Percentiles rank a stretch among this genome's conserved stretches.
Evolutionary conservation across 345 rosid genomes (phyloP).

Genomic region (Hevea brasiliensis): DNA sequence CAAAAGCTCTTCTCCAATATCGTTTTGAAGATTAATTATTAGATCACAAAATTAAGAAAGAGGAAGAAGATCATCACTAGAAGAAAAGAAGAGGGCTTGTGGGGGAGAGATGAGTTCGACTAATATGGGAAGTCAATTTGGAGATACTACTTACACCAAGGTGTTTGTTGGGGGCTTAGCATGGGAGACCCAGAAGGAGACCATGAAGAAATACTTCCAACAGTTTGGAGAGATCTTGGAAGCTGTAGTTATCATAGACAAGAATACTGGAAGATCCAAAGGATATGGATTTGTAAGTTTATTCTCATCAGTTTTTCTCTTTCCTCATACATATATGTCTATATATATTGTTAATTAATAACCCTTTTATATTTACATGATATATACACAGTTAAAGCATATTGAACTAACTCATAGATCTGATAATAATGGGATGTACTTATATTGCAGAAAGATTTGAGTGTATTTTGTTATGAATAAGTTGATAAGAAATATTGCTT

Average conservation of each 20-base stretch:
- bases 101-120: neutral
- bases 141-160: conserved; percentile 2
- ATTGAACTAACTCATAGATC: neutral
- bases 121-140: neutral
- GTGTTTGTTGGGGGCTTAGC: conserved; percentile 26
- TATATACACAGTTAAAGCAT: no score
- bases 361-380: no score
- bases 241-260: conserved; percentile 97
- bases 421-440: neutral
- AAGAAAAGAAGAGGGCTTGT: neutral
- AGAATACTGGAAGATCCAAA: conserved; percentile 97
- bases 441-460: no score
- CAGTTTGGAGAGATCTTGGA: conserved; percentile 99
- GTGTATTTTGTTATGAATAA: no score
- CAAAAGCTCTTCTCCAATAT: neutral
- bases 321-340: neutral
- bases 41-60: no score
- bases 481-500: no score
- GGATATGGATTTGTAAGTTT: conserved; percentile 94
- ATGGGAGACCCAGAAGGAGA: conserved; percentile 96
- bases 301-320: neutral
- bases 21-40: no score
- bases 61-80: neutral
- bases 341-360: no score
- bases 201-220: conserved; percentile 87